Conservation (phyloP, 2,329 filamentous ascomycete species). For the Apiospora hydei region DNA sequence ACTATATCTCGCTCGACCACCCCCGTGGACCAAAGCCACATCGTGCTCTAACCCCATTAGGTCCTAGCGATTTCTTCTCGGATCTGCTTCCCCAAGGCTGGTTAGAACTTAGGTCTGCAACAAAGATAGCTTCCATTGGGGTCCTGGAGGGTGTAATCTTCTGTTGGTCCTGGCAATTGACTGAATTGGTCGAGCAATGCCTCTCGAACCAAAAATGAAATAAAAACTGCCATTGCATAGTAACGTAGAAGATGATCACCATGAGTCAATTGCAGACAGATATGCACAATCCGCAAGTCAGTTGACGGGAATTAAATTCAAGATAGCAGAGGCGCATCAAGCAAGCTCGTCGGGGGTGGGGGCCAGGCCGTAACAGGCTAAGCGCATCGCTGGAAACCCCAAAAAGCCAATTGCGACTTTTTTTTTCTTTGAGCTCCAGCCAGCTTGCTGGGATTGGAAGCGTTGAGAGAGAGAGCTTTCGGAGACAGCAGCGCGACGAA, state of each 20-base stretch:
- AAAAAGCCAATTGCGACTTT: slow-evolving; percentile 22
- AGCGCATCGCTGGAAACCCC: slow-evolving; percentile 9
- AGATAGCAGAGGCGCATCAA: slow-evolving; percentile 14
- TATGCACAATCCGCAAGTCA: no score
- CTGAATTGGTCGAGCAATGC: background rate
- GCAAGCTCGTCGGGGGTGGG: background rate
- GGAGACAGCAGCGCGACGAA: slow-evolving; percentile 30
- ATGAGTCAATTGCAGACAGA: no score
- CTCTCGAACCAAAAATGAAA: no score
- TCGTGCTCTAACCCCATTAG: slow-evolving; percentile 1
- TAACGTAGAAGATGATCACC: no score
- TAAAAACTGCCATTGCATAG: no score
- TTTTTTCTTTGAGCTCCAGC: slow-evolving; percentile 19
- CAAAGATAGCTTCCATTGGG: background rate
- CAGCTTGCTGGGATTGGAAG: slow-evolving; percentile 20
- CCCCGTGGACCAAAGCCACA: slow-evolving; percentile 1
- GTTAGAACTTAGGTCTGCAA: background rate
- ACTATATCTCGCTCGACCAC: slow-evolving; percentile 8
- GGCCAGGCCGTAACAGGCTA: background rate
- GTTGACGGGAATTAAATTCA: background rate
- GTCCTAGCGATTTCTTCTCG: background rate
- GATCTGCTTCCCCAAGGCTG: background rate
- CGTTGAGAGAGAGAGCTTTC: slow-evolving; percentile 19
- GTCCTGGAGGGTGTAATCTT: background rate
- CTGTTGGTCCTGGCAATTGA: background rate